Percentiles rank a stretch among this genome's conserved stretches.
These are phyloP conservation scores for Yamadazyma sp. DNA, from an alignment of 805 yeast species.

Conservation along the genomic window DNA sequence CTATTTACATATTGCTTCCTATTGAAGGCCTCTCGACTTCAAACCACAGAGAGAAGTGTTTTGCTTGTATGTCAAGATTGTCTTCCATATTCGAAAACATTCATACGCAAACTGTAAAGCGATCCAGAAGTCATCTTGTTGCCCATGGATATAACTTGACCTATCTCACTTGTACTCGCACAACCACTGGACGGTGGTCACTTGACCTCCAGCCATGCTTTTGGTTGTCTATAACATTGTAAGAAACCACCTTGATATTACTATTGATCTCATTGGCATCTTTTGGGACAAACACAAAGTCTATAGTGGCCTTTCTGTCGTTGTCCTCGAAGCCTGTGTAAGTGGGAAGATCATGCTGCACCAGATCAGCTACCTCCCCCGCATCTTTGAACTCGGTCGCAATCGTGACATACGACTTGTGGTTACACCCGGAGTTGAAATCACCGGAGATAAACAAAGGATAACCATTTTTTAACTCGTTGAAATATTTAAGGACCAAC, in stretches of 20 bases:
- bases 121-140: no score
- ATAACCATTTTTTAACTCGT: not conserved
- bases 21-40: no score
- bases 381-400: slow-evolving; percentile 19
- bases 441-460: slow-evolving; percentile 1
- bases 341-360: slow-evolving; percentile 26
- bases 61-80: no score
- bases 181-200: not conserved
- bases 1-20: no score
- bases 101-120: no score
- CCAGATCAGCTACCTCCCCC: slow-evolving; percentile 37
- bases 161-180: not conserved
- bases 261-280: not conserved
- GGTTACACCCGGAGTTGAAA: slow-evolving; percentile 1
- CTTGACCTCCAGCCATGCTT: not conserved
- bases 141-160: slow-evolving; percentile 22
- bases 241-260: not conserved
- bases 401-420: not conserved
- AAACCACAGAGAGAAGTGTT: no score
- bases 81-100: no score
- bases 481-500: not conserved
- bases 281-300: slow-evolving; percentile 29
- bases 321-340: slow-evolving; percentile 36
- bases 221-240: not conserved
- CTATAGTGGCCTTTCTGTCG: slow-evolving; percentile 17